Base-by-base conservation (phyloP, 805 yeast species). In the Barnettozyma vustinii region DNA sequence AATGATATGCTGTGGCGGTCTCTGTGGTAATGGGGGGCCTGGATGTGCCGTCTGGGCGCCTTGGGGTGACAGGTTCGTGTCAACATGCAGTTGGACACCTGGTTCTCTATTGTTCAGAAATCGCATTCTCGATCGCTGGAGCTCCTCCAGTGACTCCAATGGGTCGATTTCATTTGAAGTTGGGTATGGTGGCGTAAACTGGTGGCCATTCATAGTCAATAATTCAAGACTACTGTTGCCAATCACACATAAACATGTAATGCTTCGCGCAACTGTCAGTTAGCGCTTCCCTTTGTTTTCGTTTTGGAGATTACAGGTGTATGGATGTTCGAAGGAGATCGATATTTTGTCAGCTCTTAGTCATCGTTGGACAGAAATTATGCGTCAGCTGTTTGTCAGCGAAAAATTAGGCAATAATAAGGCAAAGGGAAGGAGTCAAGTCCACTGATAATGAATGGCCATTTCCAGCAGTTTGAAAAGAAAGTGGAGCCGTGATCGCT, bases 11-110 rank as follows among this genome's bases (percentile, higher is more conserved):
- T 59, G 60, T 1, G 56, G 57, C 1, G 61, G 61, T 25, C 60
- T 49, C 5, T 52, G 43, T 4, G 61, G 61, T 4, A 57, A 45
- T 10, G 61, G 59, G 2, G 61, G 63, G 1, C 59, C 58, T 3
- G 48, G 40, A 20, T 20, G n/a, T 15, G 18, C 26, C 10, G 12
- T 10, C 13, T 16, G 32, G 6, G 25, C 9, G 15, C 6, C n/a
- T 35, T 27, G 27, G 26, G 8, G 21, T 4, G 40, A n/a, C 15
- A 47, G 25, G 26, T 32, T 23, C 10, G 50, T 47, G 20, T 43
- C 39, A 9, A 47, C 41, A 32, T 43, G 46, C 23, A 47, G 42
- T 27, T 33, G 37, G 15, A 45, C n/a, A 13, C 42, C 30, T 5
- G 15, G 37, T 27, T 43, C 35, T 16, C 19, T 4, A 16, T n/a